Conservation (phyloP, 2,329 filamentous ascomycete species). For the Cryphonectria parasitica region DNA sequence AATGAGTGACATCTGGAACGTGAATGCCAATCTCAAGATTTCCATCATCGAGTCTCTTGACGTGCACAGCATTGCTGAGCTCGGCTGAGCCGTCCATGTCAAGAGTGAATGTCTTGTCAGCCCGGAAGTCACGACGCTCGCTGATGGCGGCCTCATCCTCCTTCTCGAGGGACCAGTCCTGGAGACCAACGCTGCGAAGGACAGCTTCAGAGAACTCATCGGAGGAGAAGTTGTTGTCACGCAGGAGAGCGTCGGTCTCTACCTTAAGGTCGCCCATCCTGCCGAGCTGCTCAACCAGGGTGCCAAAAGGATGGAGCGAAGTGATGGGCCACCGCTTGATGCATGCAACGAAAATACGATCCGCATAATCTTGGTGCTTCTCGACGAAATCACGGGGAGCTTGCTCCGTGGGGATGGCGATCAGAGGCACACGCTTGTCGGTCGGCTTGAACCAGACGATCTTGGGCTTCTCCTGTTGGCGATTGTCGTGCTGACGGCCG, state of each 20-base stretch:
- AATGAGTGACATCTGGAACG: conserved; percentile 93
- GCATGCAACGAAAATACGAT: conserved; percentile 97
- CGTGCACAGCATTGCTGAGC: conserved; percentile 89
- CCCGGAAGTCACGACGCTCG: conserved; percentile 85
- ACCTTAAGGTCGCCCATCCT: conserved; percentile 98
- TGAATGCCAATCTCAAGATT: conserved; percentile 94
- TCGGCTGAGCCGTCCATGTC: conserved; percentile 87
- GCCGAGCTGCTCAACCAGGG: conserved; percentile 93
- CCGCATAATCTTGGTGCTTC: conserved; percentile 96
- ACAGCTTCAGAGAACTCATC: conserved; percentile 98
- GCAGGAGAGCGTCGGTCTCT: conserved; percentile 93
- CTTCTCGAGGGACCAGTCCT: conserved; percentile 85
- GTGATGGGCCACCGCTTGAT: conserved; percentile 99
- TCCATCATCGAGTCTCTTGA: conserved; percentile 81
- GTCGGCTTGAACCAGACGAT: conserved; percentile 99
- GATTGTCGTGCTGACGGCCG: conserved; percentile 74
- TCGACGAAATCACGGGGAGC: conserved; percentile 97
- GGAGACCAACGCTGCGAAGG: conserved; percentile 85
- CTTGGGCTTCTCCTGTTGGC: conserved; percentile 95
- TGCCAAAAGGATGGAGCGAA: conserved; percentile 98
- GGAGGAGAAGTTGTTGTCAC: conserved; percentile 98
- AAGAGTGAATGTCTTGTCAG: conserved; percentile 87
- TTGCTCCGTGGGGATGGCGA: conserved; percentile 97
- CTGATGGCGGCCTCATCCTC: conserved; percentile 77
- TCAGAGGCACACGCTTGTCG: conserved; percentile 96